phyloP scores from a whole-genome alignment of 306 rosid genomes.

The Sesbania bispinosa region DNA sequence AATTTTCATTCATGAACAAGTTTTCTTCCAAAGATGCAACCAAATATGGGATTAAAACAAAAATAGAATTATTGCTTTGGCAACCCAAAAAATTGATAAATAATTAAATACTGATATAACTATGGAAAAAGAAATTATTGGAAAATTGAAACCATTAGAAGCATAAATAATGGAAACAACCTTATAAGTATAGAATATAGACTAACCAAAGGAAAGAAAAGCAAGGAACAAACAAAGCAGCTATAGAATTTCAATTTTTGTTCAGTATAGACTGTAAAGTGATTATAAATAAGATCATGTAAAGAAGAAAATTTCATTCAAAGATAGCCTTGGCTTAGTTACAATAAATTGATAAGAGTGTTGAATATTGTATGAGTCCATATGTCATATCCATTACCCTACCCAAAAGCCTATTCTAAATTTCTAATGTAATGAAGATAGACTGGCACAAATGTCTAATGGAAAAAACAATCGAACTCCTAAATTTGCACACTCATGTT shows the following conservation, averaged over 20 bases:
- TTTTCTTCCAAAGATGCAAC: not conserved
- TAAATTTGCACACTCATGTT: not conserved
- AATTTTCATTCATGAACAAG: not conserved
- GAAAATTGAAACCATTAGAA: not conserved
- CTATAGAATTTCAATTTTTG: not conserved
- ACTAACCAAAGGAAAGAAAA: slow-evolving; percentile 1
- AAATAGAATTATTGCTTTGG: not conserved
- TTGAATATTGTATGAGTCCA: not conserved
- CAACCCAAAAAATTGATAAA: not conserved
- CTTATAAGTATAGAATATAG: not conserved
- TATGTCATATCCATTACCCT: not conserved
- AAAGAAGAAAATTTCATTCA: not conserved
- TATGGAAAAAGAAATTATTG: not conserved
- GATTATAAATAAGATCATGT: not conserved
- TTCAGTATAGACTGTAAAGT: not conserved
- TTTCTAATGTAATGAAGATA: no score
- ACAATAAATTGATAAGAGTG: not conserved
- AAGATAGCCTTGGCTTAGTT: not conserved
- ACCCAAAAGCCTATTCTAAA: not conserved
- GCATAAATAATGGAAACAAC: not conserved
- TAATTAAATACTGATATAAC: not conserved
- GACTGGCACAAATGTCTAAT: no score
- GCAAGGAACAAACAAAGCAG: not conserved
- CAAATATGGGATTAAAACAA: slow-evolving; percentile 3
- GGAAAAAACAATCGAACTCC: no score